Percentiles rank a stretch among this genome's conserved stretches.
phyloP scores from a whole-genome alignment of 176 grass and related monocot species.

The Oryza australiensis region DNA sequence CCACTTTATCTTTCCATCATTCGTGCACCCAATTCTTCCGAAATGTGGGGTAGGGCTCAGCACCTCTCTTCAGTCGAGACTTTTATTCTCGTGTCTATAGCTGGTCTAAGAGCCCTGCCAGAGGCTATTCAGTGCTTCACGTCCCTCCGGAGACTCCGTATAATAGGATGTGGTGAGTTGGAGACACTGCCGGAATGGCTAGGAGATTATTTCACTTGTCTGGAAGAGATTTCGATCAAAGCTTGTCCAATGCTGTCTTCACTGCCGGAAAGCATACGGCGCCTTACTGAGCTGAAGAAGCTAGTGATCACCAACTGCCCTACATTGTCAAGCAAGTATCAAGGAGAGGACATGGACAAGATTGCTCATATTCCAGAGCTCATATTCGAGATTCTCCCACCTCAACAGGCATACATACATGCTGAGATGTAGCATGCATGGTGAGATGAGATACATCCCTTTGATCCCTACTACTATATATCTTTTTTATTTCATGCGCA shows the following conservation, averaged over 20 bases:
- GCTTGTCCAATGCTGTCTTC: not conserved
- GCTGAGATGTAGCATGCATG: not conserved
- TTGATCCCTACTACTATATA: not conserved
- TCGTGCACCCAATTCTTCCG: not conserved
- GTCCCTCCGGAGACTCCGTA: not conserved
- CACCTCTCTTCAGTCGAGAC: not conserved
- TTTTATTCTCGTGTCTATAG: fast-evolving
- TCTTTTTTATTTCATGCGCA: too few relatives aligned
- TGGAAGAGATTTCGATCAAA: fast-evolving
- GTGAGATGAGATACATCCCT: not conserved
- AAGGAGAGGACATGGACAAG: constrained; percentile 7
- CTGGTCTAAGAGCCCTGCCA: not conserved
- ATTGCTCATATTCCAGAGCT: not conserved
- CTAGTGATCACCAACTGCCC: not conserved
- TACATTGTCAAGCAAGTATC: not conserved
- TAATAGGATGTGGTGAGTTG: not conserved
- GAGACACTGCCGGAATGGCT: not conserved
- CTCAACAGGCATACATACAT: not conserved
- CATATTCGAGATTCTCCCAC: not conserved
- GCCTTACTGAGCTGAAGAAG: constrained; percentile 3
- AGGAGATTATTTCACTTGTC: not conserved
- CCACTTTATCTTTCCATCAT: fast-evolving
- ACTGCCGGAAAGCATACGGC: not conserved
- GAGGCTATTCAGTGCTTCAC: not conserved
- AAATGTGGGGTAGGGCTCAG: not conserved